Evolutionary conservation across 1,139 yeast species (phyloP).

Genomic region (Arxiozyma bovina): DNA sequence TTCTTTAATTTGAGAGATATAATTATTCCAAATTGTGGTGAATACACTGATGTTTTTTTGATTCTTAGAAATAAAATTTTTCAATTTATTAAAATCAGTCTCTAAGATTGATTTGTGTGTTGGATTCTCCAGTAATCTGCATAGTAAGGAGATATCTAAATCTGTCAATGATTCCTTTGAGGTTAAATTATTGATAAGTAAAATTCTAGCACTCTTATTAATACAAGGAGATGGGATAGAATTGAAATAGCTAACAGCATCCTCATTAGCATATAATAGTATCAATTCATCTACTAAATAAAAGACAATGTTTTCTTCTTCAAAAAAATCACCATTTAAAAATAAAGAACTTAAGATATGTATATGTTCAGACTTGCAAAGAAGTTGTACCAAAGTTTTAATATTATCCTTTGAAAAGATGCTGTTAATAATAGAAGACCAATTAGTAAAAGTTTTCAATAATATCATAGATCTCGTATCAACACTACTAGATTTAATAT

Average conservation of each 20-base stretch:
- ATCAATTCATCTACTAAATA: constrained; percentile 19
- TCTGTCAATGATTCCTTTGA: constrained; percentile 6
- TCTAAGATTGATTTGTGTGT: constrained; percentile 47
- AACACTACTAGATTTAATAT: constrained; percentile 11
- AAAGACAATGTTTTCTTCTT: constrained; percentile 36
- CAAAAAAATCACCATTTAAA: constrained; percentile 32
- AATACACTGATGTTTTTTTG: constrained; percentile 10
- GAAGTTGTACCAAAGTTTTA: constrained; percentile 9
- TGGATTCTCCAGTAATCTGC: constrained; percentile 39
- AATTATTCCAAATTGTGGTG: constrained; percentile 23
- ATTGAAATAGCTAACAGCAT: constrained; percentile 7
- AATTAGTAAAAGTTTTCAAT: constrained; percentile 38
- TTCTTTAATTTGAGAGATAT: constrained; percentile 23
- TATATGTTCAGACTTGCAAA: constrained; percentile 13
- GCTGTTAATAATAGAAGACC: constrained; percentile 44
- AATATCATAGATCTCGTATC: constrained; percentile 17
- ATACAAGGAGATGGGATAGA: constrained; percentile 45
- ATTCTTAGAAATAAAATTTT: constrained; percentile 9
- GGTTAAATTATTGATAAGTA: constrained; percentile 34
- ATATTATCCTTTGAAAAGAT: constrained; percentile 26
- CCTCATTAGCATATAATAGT: constrained; percentile 4
- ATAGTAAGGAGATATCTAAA: constrained; percentile 17
- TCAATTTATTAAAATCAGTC: constrained; percentile 32
- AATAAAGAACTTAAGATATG: constrained; percentile 18
- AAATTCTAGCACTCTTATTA: constrained; percentile 36